Evolutionary conservation across 306 rosid species (phyloP).

Genomic region (Crotalaria pallida): DNA sequence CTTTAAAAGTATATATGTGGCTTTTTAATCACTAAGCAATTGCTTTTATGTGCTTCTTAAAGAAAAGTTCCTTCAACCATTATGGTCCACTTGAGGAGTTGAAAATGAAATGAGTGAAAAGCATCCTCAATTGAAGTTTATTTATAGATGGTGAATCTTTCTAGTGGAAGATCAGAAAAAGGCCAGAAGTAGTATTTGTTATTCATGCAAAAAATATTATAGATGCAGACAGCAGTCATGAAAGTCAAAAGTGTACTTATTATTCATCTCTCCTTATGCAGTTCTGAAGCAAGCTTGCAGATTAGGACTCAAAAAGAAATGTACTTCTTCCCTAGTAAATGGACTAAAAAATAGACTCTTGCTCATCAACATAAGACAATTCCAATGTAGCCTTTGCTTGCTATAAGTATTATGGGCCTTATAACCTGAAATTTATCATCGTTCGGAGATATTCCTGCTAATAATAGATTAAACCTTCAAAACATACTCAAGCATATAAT

Average conservation of each 20-base stretch:
- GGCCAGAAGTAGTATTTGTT: not conserved
- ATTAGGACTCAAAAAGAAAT: slow-evolving; percentile 48
- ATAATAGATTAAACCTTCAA: not conserved
- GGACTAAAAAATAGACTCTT: slow-evolving; percentile 38
- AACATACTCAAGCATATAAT: not conserved
- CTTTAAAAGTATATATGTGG: slow-evolving; percentile 12
- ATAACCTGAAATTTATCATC: not conserved
- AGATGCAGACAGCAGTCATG: not conserved
- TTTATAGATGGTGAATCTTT: not conserved
- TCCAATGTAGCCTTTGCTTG: slow-evolving; percentile 47
- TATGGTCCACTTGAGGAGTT: slow-evolving; percentile 30
- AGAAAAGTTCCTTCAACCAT: slow-evolving; percentile 7
- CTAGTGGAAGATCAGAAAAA: slow-evolving; percentile 15
- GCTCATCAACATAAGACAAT: slow-evolving; percentile 46
- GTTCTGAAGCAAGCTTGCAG: slow-evolving; percentile 42
- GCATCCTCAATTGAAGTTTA: slow-evolving; percentile 23
- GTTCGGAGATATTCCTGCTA: not conserved
- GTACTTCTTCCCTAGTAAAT: slow-evolving; percentile 42
- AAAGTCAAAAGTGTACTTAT: not conserved
- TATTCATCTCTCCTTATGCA: slow-evolving; percentile 3
- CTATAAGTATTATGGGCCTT: slow-evolving; percentile 41
- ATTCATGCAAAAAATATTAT: not conserved
- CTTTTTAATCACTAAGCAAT: slow-evolving; percentile 27
- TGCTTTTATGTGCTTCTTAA: not conserved
- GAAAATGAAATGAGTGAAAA: slow-evolving; percentile 38